Base-by-base conservation (phyloP, 768 basidiomycete species). In the Agrocybe chaxingu region DNA sequence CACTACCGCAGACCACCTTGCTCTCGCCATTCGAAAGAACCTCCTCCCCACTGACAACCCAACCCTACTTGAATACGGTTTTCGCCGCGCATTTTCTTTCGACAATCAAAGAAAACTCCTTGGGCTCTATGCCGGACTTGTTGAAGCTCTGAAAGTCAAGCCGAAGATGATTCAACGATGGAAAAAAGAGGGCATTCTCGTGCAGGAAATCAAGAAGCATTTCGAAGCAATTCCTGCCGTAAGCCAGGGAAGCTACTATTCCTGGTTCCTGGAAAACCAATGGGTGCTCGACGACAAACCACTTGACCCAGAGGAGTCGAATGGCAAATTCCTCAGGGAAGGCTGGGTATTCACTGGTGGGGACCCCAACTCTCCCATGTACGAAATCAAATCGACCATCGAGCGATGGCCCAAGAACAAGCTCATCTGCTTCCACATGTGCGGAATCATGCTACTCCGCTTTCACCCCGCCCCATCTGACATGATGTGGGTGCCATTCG, bases 191-290 rank as follows among this genome's bases (percentile, higher is more conserved):
- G 73, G 70, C 1, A 65, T 58, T 6, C 57, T 75, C 37, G 48
- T 64, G 0, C 55, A 67, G 24, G 66, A 70, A 42, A 72, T 73
- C 42, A 70, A 63, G 24, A 57, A 48, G 1, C 43, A 56, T 0
- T 72, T 53, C 50, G 57, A 65, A 36, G 41, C 45, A 7, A 10
- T 68, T 8, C 69, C 70, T 2, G 35, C 44, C 8, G 1, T 19
- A 12, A 9, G 7, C n/a, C 57, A 65, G 45, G 71, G 67, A 10
- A 48, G 13, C 8, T 69, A 66, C 54, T 72, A 68, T 42, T 42
- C 64, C 1, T 71, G 72, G 72, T 70, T 73, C 47, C 53, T 70
- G 35, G 19, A 66, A 33, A 67, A 74, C 48, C 61, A 67, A 38
- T 52, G 63, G 41, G 48, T 72, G 8, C 36, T 73, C 32, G 60